Conservation (phyloP, 208 protist species). For the Blastocrithidia nonstop region DNA sequence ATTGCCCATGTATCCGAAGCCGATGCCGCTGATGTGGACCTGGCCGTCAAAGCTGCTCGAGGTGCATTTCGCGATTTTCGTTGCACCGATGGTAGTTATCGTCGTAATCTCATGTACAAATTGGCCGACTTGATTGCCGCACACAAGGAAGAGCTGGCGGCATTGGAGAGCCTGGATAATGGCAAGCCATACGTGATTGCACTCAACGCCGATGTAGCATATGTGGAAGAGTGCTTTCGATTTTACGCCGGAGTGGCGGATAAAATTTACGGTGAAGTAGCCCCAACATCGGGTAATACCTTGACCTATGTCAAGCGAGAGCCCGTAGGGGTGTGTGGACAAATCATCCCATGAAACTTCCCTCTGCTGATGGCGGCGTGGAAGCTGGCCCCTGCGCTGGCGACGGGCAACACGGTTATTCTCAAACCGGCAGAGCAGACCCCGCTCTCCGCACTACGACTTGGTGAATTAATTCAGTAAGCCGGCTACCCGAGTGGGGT, state of each 20-base stretch:
- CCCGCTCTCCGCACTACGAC: conserved; percentile 59
- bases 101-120: conserved; percentile 47
- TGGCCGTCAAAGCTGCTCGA: conserved; percentile 62
- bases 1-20: conserved; percentile 68
- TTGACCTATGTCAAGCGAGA: conserved; percentile 57
- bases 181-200: conserved; percentile 71
- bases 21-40: conserved; percentile 59
- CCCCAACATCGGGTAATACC: conserved; percentile 36
- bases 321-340: conserved; percentile 68
- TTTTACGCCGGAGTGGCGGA: conserved; percentile 85
- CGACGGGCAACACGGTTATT: conserved; percentile 70
- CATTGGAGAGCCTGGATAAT: conserved; percentile 80
- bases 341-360: conserved; percentile 89
- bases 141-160: conserved; percentile 45
- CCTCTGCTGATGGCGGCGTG: conserved; percentile 77
- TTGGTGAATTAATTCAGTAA: conserved; percentile 62
- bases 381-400: conserved; percentile 78
- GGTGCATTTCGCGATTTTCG: conserved; percentile 38
- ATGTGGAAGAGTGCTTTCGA: conserved; percentile 43
- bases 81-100: conserved; percentile 17
- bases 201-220: conserved; percentile 33
- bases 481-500: conserved; percentile 79
- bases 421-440: conserved; percentile 87
- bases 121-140: conserved; percentile 64
- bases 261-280: conserved; percentile 76